Conservation (phyloP, 768 basidiomycete genomes). For the Strobilomyces echinocephalus region DNA sequence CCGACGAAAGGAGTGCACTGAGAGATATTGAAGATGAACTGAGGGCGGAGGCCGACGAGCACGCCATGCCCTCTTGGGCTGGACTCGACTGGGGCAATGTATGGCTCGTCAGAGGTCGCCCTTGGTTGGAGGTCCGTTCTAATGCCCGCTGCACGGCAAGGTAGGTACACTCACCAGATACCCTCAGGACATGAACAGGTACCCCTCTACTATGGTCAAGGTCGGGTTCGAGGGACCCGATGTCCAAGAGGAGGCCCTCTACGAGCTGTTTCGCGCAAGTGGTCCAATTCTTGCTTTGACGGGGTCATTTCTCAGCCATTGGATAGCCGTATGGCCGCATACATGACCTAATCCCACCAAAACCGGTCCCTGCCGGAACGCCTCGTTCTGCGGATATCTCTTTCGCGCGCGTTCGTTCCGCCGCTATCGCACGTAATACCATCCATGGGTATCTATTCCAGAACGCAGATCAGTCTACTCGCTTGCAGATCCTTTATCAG, state of each 20-base stretch:
- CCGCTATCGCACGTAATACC: conserved; percentile 79
- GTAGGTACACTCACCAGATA: not conserved
- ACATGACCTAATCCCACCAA: conserved; percentile 55
- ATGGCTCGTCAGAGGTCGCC: conserved; percentile 73
- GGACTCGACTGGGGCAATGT: conserved; percentile 48
- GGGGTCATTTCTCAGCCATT: conserved; percentile 2
- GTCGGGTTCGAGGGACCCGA: conserved; percentile 91
- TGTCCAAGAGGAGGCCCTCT: conserved; percentile 73
- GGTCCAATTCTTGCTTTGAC: not conserved
- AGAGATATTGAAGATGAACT: conserved; percentile 48
- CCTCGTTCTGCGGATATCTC: conserved; percentile 61
- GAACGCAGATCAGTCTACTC: conserved; percentile 31
- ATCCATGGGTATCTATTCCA: conserved; percentile 55
- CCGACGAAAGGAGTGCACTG: conserved; percentile 37
- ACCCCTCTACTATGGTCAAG: conserved; percentile 64
- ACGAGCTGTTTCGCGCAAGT: conserved; percentile 70
- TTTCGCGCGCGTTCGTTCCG: conserved; percentile 61
- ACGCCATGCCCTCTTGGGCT: conserved; percentile 61
- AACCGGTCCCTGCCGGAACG: conserved; percentile 58
- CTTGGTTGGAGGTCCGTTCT: conserved; percentile 70
- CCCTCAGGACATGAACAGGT: conserved; percentile 77
- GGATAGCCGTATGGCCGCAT: conserved; percentile 80
- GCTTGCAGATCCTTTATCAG: conserved; percentile 55
- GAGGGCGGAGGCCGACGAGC: conserved; percentile 37
- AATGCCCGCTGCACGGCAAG: not conserved